These are phyloP conservation scores for Reutealis trisperma DNA, from an alignment of 345 rosid genomes.

Conservation along the genomic window DNA sequence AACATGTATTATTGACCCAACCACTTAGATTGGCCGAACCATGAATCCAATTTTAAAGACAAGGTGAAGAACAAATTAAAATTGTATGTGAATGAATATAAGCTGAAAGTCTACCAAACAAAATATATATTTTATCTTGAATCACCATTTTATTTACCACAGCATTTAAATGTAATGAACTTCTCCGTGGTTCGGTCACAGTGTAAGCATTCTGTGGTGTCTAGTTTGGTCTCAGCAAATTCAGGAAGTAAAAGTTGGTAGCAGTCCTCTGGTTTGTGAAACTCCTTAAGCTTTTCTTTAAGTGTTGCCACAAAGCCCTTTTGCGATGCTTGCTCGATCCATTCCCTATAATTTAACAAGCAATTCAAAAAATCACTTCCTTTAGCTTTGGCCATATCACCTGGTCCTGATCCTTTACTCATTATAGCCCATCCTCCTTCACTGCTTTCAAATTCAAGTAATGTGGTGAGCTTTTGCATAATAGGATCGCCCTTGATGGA, in stretches of 20 bases:
- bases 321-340: not conserved
- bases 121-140: not conserved
- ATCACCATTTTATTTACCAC: not conserved
- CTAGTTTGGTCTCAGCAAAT: not conserved
- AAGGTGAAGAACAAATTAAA: too few relatives aligned
- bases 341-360: not conserved
- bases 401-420: not conserved
- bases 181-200: not conserved
- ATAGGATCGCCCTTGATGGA: not conserved
- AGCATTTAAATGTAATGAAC: not conserved
- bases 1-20: too few relatives aligned
- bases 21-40: too few relatives aligned
- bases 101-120: too few relatives aligned
- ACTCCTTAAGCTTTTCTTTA: not conserved
- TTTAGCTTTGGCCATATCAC: not conserved
- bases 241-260: not conserved
- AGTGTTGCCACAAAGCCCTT: not conserved
- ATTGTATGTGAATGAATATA: too few relatives aligned
- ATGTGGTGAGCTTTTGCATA: not conserved
- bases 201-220: not conserved
- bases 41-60: too few relatives aligned
- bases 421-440: constrained; percentile 6
- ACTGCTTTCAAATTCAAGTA: not conserved
- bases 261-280: not conserved
- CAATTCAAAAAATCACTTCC: not conserved